Conservation (phyloP, 345 rosid species). For the Cardiospermum halicacabum region DNA sequence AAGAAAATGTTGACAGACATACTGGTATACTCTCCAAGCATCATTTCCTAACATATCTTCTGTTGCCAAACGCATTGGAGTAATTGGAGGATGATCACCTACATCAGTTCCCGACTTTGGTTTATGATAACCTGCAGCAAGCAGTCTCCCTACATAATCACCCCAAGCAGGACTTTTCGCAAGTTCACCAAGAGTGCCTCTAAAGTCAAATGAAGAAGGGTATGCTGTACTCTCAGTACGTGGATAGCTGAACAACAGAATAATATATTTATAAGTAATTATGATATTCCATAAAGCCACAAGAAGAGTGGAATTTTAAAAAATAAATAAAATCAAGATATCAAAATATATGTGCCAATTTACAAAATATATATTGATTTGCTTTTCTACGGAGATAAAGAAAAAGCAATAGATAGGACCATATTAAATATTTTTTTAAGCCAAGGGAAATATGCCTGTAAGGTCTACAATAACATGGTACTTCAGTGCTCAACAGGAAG, state of each 20-base stretch:
- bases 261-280: slow-evolving; percentile 4
- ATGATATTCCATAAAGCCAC: slow-evolving; percentile 4
- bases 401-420: not conserved
- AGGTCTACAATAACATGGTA: not conserved
- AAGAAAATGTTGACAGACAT: slow-evolving; percentile 90
- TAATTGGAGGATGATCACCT: slow-evolving; percentile 99
- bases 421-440: not conserved
- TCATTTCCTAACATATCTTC: slow-evolving; percentile 72
- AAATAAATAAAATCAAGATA: not conserved
- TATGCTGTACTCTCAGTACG: slow-evolving; percentile 97
- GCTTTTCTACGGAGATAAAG: no score
- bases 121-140: slow-evolving; percentile 59
- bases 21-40: slow-evolving; percentile 91
- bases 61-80: slow-evolving; percentile 74
- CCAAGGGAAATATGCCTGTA: not conserved
- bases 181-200: slow-evolving; percentile 61
- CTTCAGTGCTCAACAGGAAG: not conserved
- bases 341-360: not conserved
- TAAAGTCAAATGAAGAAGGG: slow-evolving; percentile 89
- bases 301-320: not conserved
- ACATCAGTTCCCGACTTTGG: slow-evolving; percentile 80
- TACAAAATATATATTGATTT: not conserved
- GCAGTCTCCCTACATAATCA: slow-evolving; percentile 47
- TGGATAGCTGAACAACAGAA: slow-evolving; percentile 59
- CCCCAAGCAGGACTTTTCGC: slow-evolving; percentile 59